Evolutionary conservation across 495 filamentous ascomycete species (phyloP), one percentile per base, ranked within the genome.

Genomic region (Neurospora terricola): DNA sequence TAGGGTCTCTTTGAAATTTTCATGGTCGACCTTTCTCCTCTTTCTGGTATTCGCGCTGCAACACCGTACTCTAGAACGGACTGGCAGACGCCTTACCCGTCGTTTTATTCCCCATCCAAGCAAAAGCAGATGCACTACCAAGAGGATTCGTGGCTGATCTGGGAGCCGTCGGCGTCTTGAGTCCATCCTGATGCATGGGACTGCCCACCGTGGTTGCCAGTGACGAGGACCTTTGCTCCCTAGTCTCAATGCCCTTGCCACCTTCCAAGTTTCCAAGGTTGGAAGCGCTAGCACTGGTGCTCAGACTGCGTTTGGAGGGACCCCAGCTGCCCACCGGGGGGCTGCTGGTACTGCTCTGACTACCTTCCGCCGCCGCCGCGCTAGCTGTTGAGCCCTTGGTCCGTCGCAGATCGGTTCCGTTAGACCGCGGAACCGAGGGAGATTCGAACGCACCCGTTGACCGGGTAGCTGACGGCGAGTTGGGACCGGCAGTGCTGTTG

Each of bases 91-190:
- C 54, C 54, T 66, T 66, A 36, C 54, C 54, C 54, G 54, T 27
- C 27, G 54, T 30, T 34, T 66, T 66, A 10, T 36, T 66, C 3
- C 54, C 54, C 54, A 98, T 89, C 94, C 94, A 99, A n/a, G 91
- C 88, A 84, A 99, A 99, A 16, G 96, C 96, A 34, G 93, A 95
- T n/a, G 92, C 96, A 42, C 92, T 91, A 12, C 96, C 96, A 45
- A 98, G 86, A 4, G 96, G 94, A 79, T 98, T 98, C 30, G 90
- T 80, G 42, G 82, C 81, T 10, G 85, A 82, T 76, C 83, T 80
- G 66, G 83, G 82, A 62, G 82, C 76, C 42, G 78, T 70, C 45
- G 80, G 72, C 62, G 76, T 76, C 73, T 78, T 82, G 71, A 79
- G 77, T 79, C 81, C 37, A n/a, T 78, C 75, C 18, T 34, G 48